Conservation (phyloP, 352 stramenopile genomes). For the Phytopythium cucurbitacearum region DNA sequence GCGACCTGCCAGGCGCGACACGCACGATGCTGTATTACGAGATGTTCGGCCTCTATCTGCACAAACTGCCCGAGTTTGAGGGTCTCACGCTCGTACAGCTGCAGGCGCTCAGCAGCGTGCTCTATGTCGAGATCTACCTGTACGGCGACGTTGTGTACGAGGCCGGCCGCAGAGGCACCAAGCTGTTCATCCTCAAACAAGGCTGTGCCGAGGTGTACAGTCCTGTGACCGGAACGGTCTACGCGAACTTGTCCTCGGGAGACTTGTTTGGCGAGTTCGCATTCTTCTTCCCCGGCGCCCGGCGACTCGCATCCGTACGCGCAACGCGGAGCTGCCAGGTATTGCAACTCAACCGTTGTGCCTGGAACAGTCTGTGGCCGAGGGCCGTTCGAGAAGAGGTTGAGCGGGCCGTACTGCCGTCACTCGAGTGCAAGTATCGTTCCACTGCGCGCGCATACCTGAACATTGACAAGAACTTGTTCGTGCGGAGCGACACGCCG, state of each 20-base stretch:
- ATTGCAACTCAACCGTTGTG: constrained; percentile 41
- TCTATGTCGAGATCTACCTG: constrained; percentile 64
- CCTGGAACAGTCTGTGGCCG: constrained; percentile 57
- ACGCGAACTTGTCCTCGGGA: constrained; percentile 14
- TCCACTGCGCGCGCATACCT: constrained; percentile 27
- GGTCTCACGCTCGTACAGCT: constrained; percentile 36
- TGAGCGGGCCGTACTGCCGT: constrained; percentile 30
- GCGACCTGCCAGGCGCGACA: constrained; percentile 35
- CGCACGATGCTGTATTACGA: constrained; percentile 39
- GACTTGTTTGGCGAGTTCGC: constrained; percentile 54
- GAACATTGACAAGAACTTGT: constrained; percentile 68
- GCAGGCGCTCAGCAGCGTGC: constrained; percentile 36
- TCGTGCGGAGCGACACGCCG: constrained; percentile 41
- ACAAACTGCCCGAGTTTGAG: constrained; percentile 29
- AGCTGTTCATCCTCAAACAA: constrained; percentile 46
- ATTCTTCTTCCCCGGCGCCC: constrained; percentile 51
- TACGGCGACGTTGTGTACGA: constrained; percentile 60
- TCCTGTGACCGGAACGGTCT: constrained; percentile 32
- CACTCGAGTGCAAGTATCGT: constrained; percentile 34
- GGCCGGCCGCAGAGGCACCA: constrained; percentile 28
- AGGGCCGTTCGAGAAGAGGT: constrained; percentile 24
- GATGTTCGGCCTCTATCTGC: constrained; percentile 41
- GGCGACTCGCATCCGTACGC: constrained; percentile 37
- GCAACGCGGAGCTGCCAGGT: constrained; percentile 59
- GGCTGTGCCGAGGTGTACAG: constrained; percentile 43